phyloP scores from a whole-genome alignment of 306 rosid genomes.

The Lithocarpus polystachyus region DNA sequence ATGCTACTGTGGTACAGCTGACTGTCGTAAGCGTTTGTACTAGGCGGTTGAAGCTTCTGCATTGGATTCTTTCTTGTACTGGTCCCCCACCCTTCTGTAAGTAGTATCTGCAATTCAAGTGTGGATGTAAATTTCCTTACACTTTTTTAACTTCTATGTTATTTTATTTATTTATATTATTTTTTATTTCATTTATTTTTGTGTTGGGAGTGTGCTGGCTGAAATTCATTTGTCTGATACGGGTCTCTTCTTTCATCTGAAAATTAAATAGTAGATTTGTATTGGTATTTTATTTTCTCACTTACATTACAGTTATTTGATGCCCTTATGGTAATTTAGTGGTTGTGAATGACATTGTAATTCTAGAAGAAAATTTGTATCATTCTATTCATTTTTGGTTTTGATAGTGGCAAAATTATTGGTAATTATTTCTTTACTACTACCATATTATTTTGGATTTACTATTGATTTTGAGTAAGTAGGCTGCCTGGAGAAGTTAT shows the following conservation, averaged over 20 bases:
- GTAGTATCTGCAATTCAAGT: not conserved
- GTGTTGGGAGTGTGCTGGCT: not conserved
- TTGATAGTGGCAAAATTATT: not conserved
- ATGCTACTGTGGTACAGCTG: slow-evolving; percentile 31
- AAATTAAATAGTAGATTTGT: too few species aligned
- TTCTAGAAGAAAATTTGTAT: not conserved
- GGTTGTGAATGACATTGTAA: not conserved
- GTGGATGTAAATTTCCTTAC: not conserved
- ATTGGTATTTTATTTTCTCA: not conserved
- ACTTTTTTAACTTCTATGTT: not conserved
- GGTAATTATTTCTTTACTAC: too few species aligned
- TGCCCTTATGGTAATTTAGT: not conserved
- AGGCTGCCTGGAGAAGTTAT: not conserved
- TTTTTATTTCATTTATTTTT: too few species aligned
- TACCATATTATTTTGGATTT: too few species aligned
- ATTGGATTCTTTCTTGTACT: not conserved
- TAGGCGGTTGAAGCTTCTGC: not conserved
- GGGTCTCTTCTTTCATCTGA: not conserved
- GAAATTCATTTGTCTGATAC: not conserved
- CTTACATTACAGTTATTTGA: not conserved
- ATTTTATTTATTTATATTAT: not conserved
- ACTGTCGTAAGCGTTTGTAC: slow-evolving; percentile 36
- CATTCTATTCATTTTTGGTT: not conserved
- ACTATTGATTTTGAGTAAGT: too few species aligned
- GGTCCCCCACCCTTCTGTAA: not conserved